phyloP scores from a whole-genome alignment of 331 rosid genomes.

The Pyrus hybrid region DNA sequence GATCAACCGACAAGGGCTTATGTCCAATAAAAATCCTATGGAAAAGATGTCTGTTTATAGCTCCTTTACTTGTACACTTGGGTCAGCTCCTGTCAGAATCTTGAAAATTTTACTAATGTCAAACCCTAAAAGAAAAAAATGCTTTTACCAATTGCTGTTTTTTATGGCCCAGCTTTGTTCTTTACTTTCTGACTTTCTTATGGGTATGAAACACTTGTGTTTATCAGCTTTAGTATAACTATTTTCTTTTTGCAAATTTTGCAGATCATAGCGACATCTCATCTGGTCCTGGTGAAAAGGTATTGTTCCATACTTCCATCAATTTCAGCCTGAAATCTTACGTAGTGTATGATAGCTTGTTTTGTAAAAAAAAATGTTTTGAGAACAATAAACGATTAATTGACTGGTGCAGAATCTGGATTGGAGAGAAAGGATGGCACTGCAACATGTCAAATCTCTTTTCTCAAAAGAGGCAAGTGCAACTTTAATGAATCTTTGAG shows the following conservation, averaged over 20 bases:
- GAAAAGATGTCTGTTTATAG: not conserved
- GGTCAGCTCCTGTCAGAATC: not conserved
- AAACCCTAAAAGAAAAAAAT: not conserved
- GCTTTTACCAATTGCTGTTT: not conserved
- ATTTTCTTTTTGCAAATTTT: constrained; percentile 14
- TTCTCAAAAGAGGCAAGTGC: constrained; percentile 64
- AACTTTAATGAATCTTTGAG: not conserved
- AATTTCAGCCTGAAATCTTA: constrained; percentile 3
- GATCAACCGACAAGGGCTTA: not conserved
- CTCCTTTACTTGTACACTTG: not conserved
- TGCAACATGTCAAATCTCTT: constrained; percentile 51
- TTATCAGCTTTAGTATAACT: constrained; percentile 3
- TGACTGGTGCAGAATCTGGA: constrained; percentile 31
- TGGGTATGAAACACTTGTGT: not conserved
- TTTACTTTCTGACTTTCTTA: not conserved
- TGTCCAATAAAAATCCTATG: not conserved
- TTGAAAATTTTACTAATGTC: not conserved
- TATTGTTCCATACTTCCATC: constrained; percentile 20
- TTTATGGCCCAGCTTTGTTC: not conserved
- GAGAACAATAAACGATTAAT: not conserved
- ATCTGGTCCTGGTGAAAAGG: constrained; percentile 43
- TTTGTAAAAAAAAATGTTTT: not conserved
- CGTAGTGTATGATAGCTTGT: not conserved
- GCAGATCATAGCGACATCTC: constrained; percentile 51
- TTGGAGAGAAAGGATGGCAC: constrained; percentile 56